These are phyloP conservation scores for Tricholoma saponaceum DNA, from an alignment of 768 basidiomycete genomes.

Conservation along the genomic window DNA sequence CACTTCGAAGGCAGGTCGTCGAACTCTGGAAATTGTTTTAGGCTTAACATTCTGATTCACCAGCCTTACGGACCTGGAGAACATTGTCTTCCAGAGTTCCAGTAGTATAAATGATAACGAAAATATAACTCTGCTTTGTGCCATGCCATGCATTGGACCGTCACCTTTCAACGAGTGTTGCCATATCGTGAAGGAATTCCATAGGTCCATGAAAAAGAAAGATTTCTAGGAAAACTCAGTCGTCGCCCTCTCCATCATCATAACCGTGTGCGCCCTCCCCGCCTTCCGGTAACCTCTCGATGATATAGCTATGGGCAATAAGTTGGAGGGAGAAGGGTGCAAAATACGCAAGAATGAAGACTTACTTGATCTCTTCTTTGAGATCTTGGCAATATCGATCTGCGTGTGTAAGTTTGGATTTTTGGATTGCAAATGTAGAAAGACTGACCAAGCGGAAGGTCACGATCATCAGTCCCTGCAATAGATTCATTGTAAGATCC, in stretches of 20 bases:
- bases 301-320: constrained; percentile 51
- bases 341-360: constrained; percentile 11
- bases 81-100: constrained; percentile 82
- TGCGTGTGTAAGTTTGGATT: constrained; percentile 17
- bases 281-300: constrained; percentile 67
- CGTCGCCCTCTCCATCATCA: constrained; percentile 81
- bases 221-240: constrained; percentile 36
- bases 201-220: constrained; percentile 6
- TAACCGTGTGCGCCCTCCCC: constrained; percentile 69
- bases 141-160: background rate
- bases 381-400: constrained; percentile 86
- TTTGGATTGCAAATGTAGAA: background rate
- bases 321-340: constrained; percentile 7
- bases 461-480: constrained; percentile 55
- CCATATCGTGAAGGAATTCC: background rate
- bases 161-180: background rate
- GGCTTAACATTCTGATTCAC: constrained; percentile 8
- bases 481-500: background rate
- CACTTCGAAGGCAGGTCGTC: constrained; percentile 56
- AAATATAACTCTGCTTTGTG: background rate
- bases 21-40: background rate
- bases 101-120: constrained; percentile 27
- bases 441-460: constrained; percentile 68
- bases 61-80: constrained; percentile 95
- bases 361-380: constrained; percentile 80